phyloP scores from a whole-genome alignment of 164 flowering plant species.

The Vitis labrusca region DNA sequence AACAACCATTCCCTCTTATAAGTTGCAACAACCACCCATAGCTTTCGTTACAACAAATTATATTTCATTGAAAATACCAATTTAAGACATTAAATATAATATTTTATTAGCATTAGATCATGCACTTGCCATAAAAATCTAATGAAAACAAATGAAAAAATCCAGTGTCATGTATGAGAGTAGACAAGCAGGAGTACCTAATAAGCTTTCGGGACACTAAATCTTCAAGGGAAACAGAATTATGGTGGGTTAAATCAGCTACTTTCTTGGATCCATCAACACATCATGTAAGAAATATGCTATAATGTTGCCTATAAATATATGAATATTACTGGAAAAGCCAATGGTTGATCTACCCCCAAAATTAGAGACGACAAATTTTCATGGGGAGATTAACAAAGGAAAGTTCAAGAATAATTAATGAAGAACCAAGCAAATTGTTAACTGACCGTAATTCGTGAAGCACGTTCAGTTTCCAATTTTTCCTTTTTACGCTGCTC shows the following conservation, averaged over 20 bases:
- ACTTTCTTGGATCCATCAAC: background rate
- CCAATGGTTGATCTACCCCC: background rate
- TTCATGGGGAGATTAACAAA: background rate
- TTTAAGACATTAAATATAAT: background rate
- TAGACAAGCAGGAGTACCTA: too few relatives aligned
- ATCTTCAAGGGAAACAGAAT: background rate
- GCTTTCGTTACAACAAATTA: too few relatives aligned
- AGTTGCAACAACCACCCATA: too few relatives aligned
- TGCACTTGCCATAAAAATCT: too few relatives aligned
- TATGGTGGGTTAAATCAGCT: background rate
- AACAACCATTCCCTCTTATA: background rate
- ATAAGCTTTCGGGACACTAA: background rate
- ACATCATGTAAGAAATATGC: background rate
- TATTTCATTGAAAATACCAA: background rate
- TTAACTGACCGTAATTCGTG: constrained; percentile 74
- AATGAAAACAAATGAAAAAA: too few relatives aligned
- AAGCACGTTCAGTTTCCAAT: constrained; percentile 58
- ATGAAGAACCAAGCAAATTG: background rate
- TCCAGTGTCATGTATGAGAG: too few relatives aligned
- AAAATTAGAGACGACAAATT: background rate
- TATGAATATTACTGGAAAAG: too few relatives aligned
- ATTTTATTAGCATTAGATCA: background rate
- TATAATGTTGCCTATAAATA: too few relatives aligned
- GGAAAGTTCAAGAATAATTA: background rate
- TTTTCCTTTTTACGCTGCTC: constrained; percentile 71